Base-by-base conservation (phyloP, 1,139 yeast genomes). In the Yamadazyma sp. region DNA sequence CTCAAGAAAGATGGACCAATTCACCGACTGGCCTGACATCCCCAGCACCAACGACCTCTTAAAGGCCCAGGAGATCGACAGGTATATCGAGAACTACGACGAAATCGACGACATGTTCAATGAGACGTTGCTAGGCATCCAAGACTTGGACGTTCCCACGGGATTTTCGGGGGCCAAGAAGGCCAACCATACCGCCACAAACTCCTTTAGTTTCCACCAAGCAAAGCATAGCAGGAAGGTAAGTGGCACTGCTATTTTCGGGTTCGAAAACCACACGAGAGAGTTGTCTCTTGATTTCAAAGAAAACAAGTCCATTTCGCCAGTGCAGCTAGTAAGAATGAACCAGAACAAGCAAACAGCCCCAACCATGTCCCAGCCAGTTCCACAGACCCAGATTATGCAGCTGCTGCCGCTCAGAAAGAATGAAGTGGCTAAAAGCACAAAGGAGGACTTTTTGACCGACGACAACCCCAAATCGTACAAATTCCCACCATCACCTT, bases 221-320 rank as follows among this genome's bases (percentile, higher is more conserved):
- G 46, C 46, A 8, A 49, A 39, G 25, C 77, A 71, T 43, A 54
- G 63, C 35, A 54, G 76, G 36, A 67, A 68, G 43, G 56, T 60
- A 24, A 77, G 83, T 59, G 86, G 85, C 7, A 79, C 86, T 1
- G 84, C 84, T 6, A 80, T 79, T 28, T 80, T 80, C 55, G 86
- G 86, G 0, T 79, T 75, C 48, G 60, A 68, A 2, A 76, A 73
- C 38, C 85, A 80, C 54, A 75, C 69, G 46, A 67, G 76, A 39
- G 79, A 73, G 23, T 55, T 79, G 17, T 71, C 79, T 1, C 59
- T 76, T n/a, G 48, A 46, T 26, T 60, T 55, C 36, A 45, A 42
- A 22, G 51, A 59, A 29, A 56, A 56, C 20, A 63, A 59, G 41
- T 58, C 67, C 2, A 56, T 66, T 14, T 62, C 69, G 14, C 73